phyloP scores from a whole-genome alignment of 768 basidiomycete species.

The Leccinum disarticulatum region DNA sequence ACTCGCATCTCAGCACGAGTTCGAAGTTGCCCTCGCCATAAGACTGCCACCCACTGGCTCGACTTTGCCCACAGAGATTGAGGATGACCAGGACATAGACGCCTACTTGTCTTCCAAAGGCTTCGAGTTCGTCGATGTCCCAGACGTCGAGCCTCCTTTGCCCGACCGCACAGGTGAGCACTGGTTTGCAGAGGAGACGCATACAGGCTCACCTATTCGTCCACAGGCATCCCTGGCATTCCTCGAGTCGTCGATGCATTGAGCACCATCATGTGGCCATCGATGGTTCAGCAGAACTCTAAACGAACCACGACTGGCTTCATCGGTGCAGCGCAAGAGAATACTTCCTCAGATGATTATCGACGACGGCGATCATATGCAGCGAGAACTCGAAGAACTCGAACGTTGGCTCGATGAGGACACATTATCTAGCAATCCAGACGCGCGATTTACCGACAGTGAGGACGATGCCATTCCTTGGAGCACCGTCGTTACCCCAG shows the following conservation, averaged over 20 bases:
- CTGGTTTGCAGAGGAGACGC: too few species aligned
- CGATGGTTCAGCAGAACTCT: slow-evolving; percentile 45
- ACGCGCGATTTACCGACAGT: slow-evolving; percentile 16
- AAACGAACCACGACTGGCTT: slow-evolving; percentile 1
- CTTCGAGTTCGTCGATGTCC: slow-evolving; percentile 71
- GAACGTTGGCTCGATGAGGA: slow-evolving; percentile 61
- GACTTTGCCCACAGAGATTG: slow-evolving; percentile 27
- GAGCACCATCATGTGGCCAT: slow-evolving; percentile 88
- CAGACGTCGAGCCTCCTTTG: slow-evolving; percentile 5
- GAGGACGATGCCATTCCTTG: slow-evolving; percentile 37
- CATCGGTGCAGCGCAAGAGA: neutral
- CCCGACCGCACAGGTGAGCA: slow-evolving; percentile 20
- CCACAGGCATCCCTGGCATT: slow-evolving; percentile 51
- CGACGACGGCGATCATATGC: slow-evolving; percentile 36
- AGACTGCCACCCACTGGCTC: slow-evolving; percentile 39
- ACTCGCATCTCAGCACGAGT: slow-evolving; percentile 50
- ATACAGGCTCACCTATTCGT: neutral
- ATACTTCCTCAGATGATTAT: slow-evolving; percentile 19
- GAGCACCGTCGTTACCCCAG: slow-evolving; percentile 36
- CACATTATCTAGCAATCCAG: slow-evolving; percentile 14
- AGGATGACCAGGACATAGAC: slow-evolving; percentile 60
- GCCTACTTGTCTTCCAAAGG: slow-evolving; percentile 64
- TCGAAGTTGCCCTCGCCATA: slow-evolving; percentile 79
- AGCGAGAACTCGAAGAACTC: slow-evolving; percentile 56
- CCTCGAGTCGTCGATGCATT: slow-evolving; percentile 75